phyloP scores from a whole-genome alignment of 2,329 filamentous ascomycete species.

The Beauveria varroae region DNA sequence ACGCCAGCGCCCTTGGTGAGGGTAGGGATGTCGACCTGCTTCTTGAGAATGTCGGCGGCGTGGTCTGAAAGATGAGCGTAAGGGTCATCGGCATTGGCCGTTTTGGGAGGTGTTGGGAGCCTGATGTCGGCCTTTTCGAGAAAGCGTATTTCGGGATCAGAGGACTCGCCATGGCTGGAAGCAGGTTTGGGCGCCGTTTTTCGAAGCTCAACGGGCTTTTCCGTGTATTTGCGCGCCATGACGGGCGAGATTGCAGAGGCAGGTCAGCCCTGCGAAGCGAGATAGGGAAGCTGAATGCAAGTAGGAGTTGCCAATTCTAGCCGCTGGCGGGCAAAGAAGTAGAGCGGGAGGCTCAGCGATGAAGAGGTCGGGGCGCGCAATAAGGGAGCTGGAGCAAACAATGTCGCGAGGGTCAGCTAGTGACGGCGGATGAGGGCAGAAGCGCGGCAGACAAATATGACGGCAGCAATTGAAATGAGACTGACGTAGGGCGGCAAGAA shows the following conservation, averaged over 20 bases:
- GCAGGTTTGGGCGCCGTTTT: slow-evolving; percentile 18
- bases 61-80: slow-evolving; percentile 56
- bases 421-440: not conserved
- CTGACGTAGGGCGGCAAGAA: not conserved
- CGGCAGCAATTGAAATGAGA: not conserved
- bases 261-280: not conserved
- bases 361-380: not conserved
- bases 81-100: slow-evolving; percentile 40
- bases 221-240: slow-evolving; percentile 14
- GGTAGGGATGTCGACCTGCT: slow-evolving; percentile 58
- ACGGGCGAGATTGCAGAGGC: not conserved
- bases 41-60: slow-evolving; percentile 60
- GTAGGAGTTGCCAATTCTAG: not conserved
- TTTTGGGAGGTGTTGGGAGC: slow-evolving; percentile 23
- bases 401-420: not conserved
- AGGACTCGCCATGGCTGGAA: slow-evolving; percentile 31
- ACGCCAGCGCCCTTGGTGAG: slow-evolving; percentile 57
- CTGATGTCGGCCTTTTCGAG: slow-evolving; percentile 39
- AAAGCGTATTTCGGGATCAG: slow-evolving; percentile 18
- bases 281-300: not conserved
- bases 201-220: slow-evolving; percentile 8
- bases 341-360: not conserved
- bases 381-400: not conserved
- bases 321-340: not conserved
- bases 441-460: not conserved